phyloP scores from a whole-genome alignment of 176 grass and related monocot genomes.

The Carex myosuroides region DNA sequence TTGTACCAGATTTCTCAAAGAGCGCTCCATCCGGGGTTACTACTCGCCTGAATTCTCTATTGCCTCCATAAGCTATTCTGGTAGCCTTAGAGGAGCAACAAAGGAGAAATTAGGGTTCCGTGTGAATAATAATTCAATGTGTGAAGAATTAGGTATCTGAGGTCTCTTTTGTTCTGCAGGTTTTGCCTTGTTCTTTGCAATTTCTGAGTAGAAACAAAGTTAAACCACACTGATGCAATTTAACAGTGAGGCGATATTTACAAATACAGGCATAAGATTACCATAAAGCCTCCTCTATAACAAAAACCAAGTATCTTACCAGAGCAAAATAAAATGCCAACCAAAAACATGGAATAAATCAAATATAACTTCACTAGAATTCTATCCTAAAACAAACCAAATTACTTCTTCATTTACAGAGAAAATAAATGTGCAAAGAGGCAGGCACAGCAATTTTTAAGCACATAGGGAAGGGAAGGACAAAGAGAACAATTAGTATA shows the following conservation, averaged over 20 bases:
- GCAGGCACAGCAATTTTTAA: background rate
- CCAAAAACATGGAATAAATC: background rate
- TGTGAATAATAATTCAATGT: background rate
- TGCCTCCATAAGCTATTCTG: conserved; percentile 66
- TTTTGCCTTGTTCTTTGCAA: background rate
- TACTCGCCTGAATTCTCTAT: conserved; percentile 72
- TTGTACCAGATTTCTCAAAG: conserved; percentile 87
- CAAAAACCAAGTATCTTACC: background rate
- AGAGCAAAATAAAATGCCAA: background rate
- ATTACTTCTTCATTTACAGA: background rate
- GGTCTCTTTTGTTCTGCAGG: background rate
- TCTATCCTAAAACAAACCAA: background rate
- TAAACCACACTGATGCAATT: background rate
- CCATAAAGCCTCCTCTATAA: background rate
- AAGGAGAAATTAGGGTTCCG: conserved; percentile 12
- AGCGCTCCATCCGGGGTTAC: conserved; percentile 84
- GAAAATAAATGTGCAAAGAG: background rate
- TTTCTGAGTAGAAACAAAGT: background rate
- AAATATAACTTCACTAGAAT: background rate
- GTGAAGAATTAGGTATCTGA: background rate
- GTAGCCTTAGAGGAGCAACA: conserved; percentile 57
- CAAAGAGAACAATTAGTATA: background rate
- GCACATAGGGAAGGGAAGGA: background rate
- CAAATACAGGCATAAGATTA: background rate
- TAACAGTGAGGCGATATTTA: background rate